Percentiles rank a stretch among this genome's conserved stretches.
Conservation (phyloP, 352 stramenopile genomes). For the Phytophthora brassicae region DNA sequence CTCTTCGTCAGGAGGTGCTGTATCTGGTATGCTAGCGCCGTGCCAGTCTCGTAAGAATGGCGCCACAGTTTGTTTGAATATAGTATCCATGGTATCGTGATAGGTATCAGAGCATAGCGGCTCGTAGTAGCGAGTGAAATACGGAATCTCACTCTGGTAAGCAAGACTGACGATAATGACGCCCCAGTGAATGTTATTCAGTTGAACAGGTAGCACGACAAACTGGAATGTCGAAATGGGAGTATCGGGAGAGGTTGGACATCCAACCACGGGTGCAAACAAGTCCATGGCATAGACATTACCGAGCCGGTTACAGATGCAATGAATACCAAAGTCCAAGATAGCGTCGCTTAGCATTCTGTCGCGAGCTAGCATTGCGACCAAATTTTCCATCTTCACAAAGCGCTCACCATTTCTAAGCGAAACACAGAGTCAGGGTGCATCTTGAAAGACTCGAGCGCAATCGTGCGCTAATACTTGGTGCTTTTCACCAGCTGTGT, state of each 20-base stretch:
- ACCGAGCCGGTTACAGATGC: neutral
- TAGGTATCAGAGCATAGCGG: neutral
- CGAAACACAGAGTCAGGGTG: neutral
- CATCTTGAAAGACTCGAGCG: too few relatives aligned
- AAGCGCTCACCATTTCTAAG: neutral
- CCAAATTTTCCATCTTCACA: neutral
- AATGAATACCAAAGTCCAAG: neutral
- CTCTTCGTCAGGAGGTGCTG: neutral
- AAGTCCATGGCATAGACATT: slow-evolving; percentile 1
- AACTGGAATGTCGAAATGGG: neutral
- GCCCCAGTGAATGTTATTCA: slow-evolving; percentile 4
- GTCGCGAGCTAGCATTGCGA: neutral
- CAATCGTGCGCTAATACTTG: neutral
- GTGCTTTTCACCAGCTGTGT: neutral
- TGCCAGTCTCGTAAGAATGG: slow-evolving; percentile 6
- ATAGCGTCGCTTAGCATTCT: neutral
- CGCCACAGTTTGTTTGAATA: neutral
- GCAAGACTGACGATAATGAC: neutral
- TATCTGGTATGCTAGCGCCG: neutral
- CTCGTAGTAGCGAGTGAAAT: slow-evolving; percentile 10
- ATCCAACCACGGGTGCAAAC: neutral
- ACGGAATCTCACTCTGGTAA: neutral
- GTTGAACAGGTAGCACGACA: slow-evolving; percentile 1
- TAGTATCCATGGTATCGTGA: neutral
- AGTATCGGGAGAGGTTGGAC: neutral